Conservation (phyloP, 768 basidiomycete genomes). For the Termitomyces sp. region DNA sequence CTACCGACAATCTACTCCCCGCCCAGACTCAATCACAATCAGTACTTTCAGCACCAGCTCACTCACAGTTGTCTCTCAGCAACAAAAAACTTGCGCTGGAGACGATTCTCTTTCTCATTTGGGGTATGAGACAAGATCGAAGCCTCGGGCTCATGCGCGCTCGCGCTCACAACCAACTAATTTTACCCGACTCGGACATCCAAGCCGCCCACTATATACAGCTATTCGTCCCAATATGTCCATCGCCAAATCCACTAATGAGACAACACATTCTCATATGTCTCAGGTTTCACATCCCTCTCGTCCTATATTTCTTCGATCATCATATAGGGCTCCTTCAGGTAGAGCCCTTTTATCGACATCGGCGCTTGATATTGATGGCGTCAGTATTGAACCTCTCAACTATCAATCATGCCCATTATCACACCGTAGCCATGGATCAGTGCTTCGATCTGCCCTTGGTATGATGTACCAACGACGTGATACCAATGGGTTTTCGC, state of each 20-base stretch:
- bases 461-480: slow-evolving; percentile 11
- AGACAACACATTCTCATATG: not conserved
- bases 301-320: slow-evolving; percentile 11
- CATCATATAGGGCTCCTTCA: slow-evolving; percentile 11
- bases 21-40: slow-evolving; percentile 21
- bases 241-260: not conserved
- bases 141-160: slow-evolving; percentile 12
- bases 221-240: slow-evolving; percentile 36
- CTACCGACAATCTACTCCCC: slow-evolving; percentile 23
- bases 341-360: slow-evolving; percentile 9
- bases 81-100: slow-evolving; percentile 6
- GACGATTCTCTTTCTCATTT: slow-evolving; percentile 7
- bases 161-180: slow-evolving; percentile 22
- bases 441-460: slow-evolving; percentile 19
- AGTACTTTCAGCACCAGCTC: not conserved
- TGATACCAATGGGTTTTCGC: slow-evolving; percentile 36
- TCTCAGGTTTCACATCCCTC: not conserved
- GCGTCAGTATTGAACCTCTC: slow-evolving; percentile 7
- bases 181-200: slow-evolving; percentile 41
- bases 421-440: not conserved
- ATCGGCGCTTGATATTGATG: slow-evolving; percentile 6
- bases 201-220: slow-evolving; percentile 49
- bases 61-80: not conserved
- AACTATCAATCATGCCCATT: slow-evolving; percentile 12
- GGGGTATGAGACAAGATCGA: not conserved